phyloP scores from a whole-genome alignment of 1,284 basidiomycete genomes.

The Sporisorium reilianum region DNA sequence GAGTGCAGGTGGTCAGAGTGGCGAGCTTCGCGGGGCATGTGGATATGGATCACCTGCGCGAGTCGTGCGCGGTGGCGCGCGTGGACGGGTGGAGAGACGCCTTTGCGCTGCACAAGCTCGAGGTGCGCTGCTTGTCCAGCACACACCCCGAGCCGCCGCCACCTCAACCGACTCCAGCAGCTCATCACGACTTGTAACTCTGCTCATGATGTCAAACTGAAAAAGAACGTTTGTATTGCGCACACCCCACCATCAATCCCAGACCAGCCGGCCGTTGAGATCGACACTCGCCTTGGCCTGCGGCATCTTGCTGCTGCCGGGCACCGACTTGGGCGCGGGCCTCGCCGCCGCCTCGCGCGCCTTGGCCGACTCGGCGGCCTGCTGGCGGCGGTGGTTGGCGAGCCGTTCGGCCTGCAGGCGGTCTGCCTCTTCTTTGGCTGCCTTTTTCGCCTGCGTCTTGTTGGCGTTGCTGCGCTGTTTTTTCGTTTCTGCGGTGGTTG shows the following conservation, averaged over 20 bases:
- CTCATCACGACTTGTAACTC: constrained; percentile 1
- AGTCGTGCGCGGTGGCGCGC: constrained; percentile 9
- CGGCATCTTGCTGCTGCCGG: constrained; percentile 12
- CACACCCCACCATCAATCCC: constrained; percentile 30
- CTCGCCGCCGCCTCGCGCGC: constrained; percentile 25
- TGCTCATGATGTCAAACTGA: not conserved
- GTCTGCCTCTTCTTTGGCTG: constrained; percentile 57
- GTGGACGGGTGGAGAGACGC: constrained; percentile 5
- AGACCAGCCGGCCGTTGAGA: constrained; percentile 48
- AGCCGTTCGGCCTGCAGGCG: constrained; percentile 52
- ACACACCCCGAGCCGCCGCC: not conserved
- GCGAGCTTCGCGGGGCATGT: constrained; percentile 25
- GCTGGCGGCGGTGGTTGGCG: constrained; percentile 49
- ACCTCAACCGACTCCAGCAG: not conserved
- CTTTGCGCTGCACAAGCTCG: constrained; percentile 26
- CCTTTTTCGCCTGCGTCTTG: constrained; percentile 54
- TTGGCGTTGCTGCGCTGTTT: constrained; percentile 63
- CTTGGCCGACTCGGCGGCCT: constrained; percentile 40
- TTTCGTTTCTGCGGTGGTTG: constrained; percentile 38
- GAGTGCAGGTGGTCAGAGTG: not conserved
- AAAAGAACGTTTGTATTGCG: not conserved
- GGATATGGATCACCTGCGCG: constrained; percentile 46
- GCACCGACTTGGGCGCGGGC: constrained; percentile 22
- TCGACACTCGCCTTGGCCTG: constrained; percentile 46
- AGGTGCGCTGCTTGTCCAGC: constrained; percentile 1